Conservation (phyloP, 192 early-diverging fungal genomes). For the Phycomyces nitens region DNA sequence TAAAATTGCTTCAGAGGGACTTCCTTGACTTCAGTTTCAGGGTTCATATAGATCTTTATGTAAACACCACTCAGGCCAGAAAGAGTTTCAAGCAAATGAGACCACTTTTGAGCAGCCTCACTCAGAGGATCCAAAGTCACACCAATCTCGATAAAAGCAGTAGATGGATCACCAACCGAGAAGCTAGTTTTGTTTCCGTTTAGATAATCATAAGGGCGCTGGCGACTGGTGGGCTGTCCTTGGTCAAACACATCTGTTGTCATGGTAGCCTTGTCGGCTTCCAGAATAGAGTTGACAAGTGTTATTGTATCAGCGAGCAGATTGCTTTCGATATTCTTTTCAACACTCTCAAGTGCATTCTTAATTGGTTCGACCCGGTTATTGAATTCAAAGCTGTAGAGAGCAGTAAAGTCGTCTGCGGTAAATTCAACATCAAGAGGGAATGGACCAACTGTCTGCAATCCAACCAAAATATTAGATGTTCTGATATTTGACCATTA, state of each 20-base stretch:
- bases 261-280: background rate
- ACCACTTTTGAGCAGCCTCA: constrained; percentile 75
- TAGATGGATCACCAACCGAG: constrained; percentile 19
- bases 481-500: background rate
- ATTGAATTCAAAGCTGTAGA: constrained; percentile 56
- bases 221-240: background rate
- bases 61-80: constrained; percentile 58
- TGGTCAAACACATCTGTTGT: background rate
- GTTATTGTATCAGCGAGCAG: background rate
- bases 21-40: constrained; percentile 48
- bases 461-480: background rate
- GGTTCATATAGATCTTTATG: constrained; percentile 69
- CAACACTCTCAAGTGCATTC: constrained; percentile 5
- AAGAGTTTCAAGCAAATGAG: constrained; percentile 66
- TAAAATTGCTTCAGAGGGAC: constrained; percentile 88
- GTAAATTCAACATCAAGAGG: constrained; percentile 38
- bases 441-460: constrained; percentile 51
- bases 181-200: constrained; percentile 8
- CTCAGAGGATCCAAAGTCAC: constrained; percentile 78
- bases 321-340: background rate
- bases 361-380: constrained; percentile 43
- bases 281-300: constrained; percentile 2
- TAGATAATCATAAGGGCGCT: constrained; percentile 16
- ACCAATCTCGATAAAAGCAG: constrained; percentile 39
- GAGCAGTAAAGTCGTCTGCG: constrained; percentile 52